Evolutionary conservation across 2,329 filamentous ascomycete genomes (phyloP).

Genomic region (Diaporthe australafricana): DNA sequence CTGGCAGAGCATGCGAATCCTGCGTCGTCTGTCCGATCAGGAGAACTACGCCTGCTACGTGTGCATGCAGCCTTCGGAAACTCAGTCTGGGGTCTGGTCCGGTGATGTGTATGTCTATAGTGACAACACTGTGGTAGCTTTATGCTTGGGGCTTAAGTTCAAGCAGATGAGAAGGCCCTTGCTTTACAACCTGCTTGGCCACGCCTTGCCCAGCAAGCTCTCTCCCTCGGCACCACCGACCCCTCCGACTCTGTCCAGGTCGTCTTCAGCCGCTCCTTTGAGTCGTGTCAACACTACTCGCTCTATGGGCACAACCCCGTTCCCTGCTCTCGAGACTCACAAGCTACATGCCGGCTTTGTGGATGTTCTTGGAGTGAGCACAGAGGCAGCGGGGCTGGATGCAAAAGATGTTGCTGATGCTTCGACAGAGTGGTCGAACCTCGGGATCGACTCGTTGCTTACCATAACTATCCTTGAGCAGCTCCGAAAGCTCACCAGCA

Average conservation of each 20-base stretch:
- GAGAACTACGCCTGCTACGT: conserved; percentile 61
- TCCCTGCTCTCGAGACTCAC: background rate
- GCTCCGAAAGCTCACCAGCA: conserved; percentile 45
- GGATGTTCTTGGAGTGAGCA: background rate
- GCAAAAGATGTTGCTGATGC: conserved; percentile 38
- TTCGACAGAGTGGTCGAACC: conserved; percentile 43
- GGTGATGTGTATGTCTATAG: conserved; percentile 68
- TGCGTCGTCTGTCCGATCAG: conserved; percentile 57
- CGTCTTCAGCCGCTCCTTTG: background rate
- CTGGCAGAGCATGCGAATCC: conserved; percentile 65
- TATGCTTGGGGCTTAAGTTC: conserved; percentile 43
- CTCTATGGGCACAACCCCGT: background rate
- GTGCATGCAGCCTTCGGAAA: conserved; percentile 66
- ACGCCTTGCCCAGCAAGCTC: conserved; percentile 29
- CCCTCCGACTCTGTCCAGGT: background rate
- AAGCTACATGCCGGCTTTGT: background rate
- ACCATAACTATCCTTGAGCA: conserved; percentile 46
- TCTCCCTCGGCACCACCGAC: background rate
- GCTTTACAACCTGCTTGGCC: conserved; percentile 30
- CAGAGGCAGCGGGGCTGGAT: conserved; percentile 3
- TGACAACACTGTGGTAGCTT: conserved; percentile 59
- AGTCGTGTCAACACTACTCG: conserved; percentile 4
- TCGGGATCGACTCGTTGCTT: conserved; percentile 51
- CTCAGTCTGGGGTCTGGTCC: conserved; percentile 62
- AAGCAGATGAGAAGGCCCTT: conserved; percentile 38